Conservation (phyloP, 1,284 basidiomycete species). For the Trichosporon faecale region DNA sequence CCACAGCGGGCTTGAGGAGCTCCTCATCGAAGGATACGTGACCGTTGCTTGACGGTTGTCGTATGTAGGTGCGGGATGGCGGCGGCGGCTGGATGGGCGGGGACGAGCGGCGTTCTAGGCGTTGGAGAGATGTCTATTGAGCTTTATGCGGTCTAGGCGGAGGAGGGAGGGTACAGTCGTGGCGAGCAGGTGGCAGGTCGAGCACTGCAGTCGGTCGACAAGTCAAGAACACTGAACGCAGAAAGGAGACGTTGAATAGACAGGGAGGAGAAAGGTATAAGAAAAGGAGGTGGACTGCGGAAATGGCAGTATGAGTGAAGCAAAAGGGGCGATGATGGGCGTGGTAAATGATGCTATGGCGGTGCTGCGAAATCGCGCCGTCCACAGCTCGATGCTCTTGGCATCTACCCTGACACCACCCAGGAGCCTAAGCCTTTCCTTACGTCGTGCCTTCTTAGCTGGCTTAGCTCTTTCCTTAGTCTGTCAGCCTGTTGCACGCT, state of each 20-base stretch:
- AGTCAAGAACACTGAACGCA: neutral
- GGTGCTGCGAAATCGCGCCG: conserved; percentile 2
- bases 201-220: neutral
- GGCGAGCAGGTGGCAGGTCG: neutral
- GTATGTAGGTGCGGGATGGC: neutral
- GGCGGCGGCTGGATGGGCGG: neutral
- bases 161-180: neutral
- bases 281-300: neutral
- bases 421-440: neutral
- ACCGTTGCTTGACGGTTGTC: neutral
- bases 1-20: conserved; percentile 2
- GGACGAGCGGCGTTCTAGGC: neutral
- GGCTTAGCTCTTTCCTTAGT: neutral
- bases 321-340: conserved; percentile 10
- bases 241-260: neutral
- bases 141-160: neutral
- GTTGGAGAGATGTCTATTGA: neutral
- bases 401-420: neutral
- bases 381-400: neutral
- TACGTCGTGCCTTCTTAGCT: neutral
- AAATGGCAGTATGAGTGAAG: neutral
- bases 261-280: neutral
- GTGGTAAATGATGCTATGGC: conserved; percentile 6
- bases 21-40: neutral
- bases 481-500: neutral